phyloP scores from a whole-genome alignment of 2,329 filamentous ascomycete species.

The Penicillium capsulatum region DNA sequence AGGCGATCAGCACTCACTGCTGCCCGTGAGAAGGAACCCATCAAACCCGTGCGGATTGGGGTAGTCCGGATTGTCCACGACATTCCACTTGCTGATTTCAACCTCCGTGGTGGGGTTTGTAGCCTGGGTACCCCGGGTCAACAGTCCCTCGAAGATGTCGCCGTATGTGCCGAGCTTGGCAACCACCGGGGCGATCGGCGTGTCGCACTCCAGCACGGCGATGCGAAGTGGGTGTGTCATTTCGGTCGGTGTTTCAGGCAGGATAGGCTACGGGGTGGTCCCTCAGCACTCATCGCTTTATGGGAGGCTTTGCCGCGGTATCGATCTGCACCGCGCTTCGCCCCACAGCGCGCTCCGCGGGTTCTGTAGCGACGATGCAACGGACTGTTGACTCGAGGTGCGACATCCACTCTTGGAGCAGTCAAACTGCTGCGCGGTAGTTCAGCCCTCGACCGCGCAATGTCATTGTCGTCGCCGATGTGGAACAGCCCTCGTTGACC shows the following conservation, averaged over 20 bases:
- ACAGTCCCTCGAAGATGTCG: constrained; percentile 25
- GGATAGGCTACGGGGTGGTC: no score
- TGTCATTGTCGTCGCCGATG: no score
- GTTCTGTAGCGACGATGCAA: no score
- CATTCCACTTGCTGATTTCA: constrained; percentile 23
- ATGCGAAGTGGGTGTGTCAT: constrained; percentile 19
- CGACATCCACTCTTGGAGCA: no score
- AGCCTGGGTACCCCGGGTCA: constrained; percentile 17
- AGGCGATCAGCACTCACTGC: constrained; percentile 27
- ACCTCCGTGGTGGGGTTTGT: constrained; percentile 5
- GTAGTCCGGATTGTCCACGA: constrained; percentile 22
- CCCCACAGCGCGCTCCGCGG: constrained; percentile 19
- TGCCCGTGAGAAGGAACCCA: constrained; percentile 28
- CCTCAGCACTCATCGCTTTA: constrained; percentile 6
- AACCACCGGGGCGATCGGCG: constrained; percentile 24
- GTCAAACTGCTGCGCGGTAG: background rate
- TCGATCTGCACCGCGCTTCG: constrained; percentile 10
- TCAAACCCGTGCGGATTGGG: constrained; percentile 23
- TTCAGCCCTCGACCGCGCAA: background rate
- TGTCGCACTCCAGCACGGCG: constrained; percentile 31
- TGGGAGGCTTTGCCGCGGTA: background rate
- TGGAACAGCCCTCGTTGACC: no score
- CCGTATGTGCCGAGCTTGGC: constrained; percentile 22
- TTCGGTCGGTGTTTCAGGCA: background rate
- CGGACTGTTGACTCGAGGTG: no score